A percentile compares a stretch with the other conserved stretches of the same genome.
phyloP scores from a whole-genome alignment of 208 protist genomes.

The Acanthamoeba lenticulata region DNA sequence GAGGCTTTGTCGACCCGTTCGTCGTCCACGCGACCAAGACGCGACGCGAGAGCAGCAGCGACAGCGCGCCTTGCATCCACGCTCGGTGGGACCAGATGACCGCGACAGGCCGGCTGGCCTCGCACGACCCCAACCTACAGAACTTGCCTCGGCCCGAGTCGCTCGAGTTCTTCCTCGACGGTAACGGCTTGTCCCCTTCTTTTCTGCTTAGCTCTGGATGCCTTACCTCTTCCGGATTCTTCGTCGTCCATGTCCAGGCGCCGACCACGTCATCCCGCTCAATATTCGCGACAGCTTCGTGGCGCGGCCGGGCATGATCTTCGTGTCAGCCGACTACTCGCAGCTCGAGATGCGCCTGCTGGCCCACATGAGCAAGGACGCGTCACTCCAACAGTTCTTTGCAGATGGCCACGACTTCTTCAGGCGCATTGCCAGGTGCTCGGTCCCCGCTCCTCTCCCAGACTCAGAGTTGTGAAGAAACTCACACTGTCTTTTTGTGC shows the following conservation, averaged over 20 bases:
- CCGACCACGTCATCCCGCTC: background rate
- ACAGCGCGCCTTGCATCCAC: background rate
- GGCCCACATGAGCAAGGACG: constrained; percentile 50
- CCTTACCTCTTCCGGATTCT: no score
- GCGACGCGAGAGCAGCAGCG: background rate
- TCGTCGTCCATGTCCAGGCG: no score
- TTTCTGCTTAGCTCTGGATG: no score
- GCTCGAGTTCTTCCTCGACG: constrained; percentile 37
- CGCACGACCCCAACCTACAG: constrained; percentile 57
- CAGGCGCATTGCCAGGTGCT: constrained; percentile 53
- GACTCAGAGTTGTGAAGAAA: background rate
- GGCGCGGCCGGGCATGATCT: background rate
- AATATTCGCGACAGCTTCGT: constrained; percentile 45
- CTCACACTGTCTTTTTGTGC: no score
- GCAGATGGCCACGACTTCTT: constrained; percentile 49
- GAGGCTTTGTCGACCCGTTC: constrained; percentile 43
- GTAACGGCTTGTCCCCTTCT: background rate
- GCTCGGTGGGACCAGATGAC: background rate
- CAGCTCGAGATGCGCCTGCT: constrained; percentile 67
- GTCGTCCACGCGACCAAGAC: background rate
- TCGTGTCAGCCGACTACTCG: constrained; percentile 58
- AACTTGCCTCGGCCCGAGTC: constrained; percentile 44
- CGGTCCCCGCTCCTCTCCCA: background rate
- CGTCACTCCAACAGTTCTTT: constrained; percentile 2
- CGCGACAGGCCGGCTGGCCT: constrained; percentile 52